Base-by-base conservation (phyloP, 768 basidiomycete genomes). In the Pleurotus ostreatus region DNA sequence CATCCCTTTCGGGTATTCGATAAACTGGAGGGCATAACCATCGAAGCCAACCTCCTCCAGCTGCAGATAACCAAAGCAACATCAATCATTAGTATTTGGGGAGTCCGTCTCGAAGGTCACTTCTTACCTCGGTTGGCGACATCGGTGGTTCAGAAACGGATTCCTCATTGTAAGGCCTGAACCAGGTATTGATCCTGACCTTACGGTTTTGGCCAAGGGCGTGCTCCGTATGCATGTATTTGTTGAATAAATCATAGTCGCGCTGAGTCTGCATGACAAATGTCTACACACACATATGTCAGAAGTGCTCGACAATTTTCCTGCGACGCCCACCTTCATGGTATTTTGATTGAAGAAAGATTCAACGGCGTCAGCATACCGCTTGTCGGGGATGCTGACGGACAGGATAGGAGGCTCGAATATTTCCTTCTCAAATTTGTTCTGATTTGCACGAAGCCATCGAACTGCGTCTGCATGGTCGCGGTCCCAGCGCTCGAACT, bases 201-300 rank as follows among this genome's bases (percentile, higher is more conserved):
- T 70, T 77, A 60, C 76, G 71, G 15, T 34, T 23, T 7, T 23
- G 13, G 30, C 82, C 86, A 11, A 80, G 69, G 4, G 76, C 82
- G n/a, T 41, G 39, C 46, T 79, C 71, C 0, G 73, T 66, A 61
- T 88, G 88, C 62, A 90, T 78, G 38, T 83, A 72, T 9, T 70
- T 68, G 59, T 91, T 89, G 44, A 98, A 74, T 1, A 77, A 70
- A 57, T 86, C 74, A 49, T 90, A 90, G 64, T 99, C 96, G 56
- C 89, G 87, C 57, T 85, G 79, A 61, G 84, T 86, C 67, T 94
- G 91, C 15, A 85, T 82, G 5, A 99, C 85, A 68, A 99, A 89
- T 0, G 85, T 91, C 94, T 96, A 61, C 18, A 47, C 43, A n/a
- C 5, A 23, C 12, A 47, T 44, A 13, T 23, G 2, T 15, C 12